Percentiles rank a stretch among this genome's conserved stretches.
Evolutionary conservation across 306 rosid genomes (phyloP).

Genomic region (Cucurbita ficifolia): DNA sequence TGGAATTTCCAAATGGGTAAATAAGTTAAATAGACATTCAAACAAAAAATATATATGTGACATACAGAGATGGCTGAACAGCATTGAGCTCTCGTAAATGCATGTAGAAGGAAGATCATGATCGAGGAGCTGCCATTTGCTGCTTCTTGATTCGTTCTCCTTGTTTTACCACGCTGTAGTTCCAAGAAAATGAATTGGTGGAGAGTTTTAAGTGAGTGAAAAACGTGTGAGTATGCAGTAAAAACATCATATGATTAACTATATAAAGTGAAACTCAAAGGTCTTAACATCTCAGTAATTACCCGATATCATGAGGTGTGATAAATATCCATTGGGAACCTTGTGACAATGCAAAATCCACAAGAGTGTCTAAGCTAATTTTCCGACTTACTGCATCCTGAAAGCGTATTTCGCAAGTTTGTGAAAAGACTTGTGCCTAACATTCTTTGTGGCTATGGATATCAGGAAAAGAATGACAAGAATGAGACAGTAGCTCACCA

Average conservation of each 20-base stretch:
- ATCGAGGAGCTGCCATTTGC: constrained; percentile 85
- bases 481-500: constrained; percentile 32
- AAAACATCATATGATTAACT: background rate
- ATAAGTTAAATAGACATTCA: background rate
- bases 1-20: background rate
- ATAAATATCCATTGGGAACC: constrained; percentile 95
- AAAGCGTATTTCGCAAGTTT: background rate
- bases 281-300: constrained; percentile 7
- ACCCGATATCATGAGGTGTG: constrained; percentile 93
- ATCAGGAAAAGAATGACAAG: background rate
- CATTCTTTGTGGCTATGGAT: background rate
- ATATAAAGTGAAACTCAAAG: background rate
- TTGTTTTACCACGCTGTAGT: constrained; percentile 61
- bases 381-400: constrained; percentile 95
- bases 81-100: background rate
- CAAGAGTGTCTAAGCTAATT: constrained; percentile 81
- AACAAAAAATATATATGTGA: background rate
- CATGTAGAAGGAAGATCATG: constrained; percentile 20
- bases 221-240: background rate
- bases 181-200: no score
- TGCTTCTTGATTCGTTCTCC: constrained; percentile 64
- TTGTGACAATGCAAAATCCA: constrained; percentile 64
- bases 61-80: background rate
- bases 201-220: no score
- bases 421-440: background rate